A percentile compares a stretch with the other conserved stretches of the same genome.
Evolutionary conservation across 1,139 yeast species (phyloP).

Genomic region (Suhomyces yuchorum): DNA sequence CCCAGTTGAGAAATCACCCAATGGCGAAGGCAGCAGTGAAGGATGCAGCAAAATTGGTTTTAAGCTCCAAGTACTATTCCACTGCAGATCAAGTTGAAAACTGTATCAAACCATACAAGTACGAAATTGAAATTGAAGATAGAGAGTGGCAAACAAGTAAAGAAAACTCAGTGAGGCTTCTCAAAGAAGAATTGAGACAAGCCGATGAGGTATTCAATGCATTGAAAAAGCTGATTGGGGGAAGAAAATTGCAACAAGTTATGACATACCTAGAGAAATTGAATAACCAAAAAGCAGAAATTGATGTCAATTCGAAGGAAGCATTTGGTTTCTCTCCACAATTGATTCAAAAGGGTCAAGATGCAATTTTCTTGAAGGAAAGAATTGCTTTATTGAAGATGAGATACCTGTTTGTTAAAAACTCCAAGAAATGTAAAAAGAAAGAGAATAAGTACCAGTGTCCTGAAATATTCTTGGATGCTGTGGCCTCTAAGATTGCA

Average conservation of each 20-base stretch:
- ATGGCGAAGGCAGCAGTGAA: conserved; percentile 77
- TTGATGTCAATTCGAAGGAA: conserved; percentile 52
- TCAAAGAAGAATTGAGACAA: conserved; percentile 84
- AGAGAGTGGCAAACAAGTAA: conserved; percentile 87
- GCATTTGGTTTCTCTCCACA: conserved; percentile 77
- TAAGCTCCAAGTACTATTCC: conserved; percentile 77
- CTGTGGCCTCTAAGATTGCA: conserved; percentile 87
- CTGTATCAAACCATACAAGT: conserved; percentile 95
- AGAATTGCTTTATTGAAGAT: conserved; percentile 71
- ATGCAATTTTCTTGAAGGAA: conserved; percentile 80
- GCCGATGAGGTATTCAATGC: conserved; percentile 66
- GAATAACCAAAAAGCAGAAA: conserved; percentile 45
- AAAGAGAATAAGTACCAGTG: conserved; percentile 87
- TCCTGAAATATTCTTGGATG: conserved; percentile 92
- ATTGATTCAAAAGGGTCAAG: conserved; percentile 72
- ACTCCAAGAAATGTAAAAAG: conserved; percentile 68
- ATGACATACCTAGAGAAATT: conserved; percentile 67
- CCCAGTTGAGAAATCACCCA: conserved; percentile 82
- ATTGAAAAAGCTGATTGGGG: conserved; percentile 77
- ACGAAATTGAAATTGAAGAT: conserved; percentile 94
- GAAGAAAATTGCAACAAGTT: conserved; percentile 79
- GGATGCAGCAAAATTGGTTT: conserved; percentile 81
- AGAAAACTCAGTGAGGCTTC: conserved; percentile 70
- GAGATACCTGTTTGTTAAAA: conserved; percentile 75
- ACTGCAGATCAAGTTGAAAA: conserved; percentile 99